Percentiles rank a stretch among this genome's conserved stretches.
Evolutionary conservation across 2,329 filamentous ascomycete species (phyloP).

Genomic region (Colletotrichum destructivum): DNA sequence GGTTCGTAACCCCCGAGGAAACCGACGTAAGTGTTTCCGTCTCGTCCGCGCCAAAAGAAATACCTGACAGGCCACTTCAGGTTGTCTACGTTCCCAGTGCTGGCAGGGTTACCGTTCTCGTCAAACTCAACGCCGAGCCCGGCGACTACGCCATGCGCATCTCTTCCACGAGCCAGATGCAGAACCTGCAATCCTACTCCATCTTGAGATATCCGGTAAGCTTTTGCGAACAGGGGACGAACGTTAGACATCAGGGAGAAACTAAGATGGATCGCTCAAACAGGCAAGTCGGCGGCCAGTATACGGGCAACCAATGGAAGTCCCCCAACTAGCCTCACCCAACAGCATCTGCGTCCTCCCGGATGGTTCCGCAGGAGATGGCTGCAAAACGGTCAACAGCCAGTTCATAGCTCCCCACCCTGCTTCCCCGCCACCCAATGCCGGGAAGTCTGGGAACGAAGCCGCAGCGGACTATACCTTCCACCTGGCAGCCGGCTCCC

Average conservation of each 20-base stretch:
- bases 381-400: conserved; percentile 35
- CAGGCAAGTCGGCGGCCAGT: conserved; percentile 36
- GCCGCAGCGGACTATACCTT: conserved; percentile 32
- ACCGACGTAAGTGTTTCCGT: conserved; percentile 7
- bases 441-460: conserved; percentile 38
- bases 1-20: conserved; percentile 43
- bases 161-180: conserved; percentile 45
- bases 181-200: conserved; percentile 46
- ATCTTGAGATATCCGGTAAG: conserved; percentile 42
- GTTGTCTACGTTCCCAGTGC: conserved; percentile 44
- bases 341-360: conserved; percentile 42
- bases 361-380: conserved; percentile 32
- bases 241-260: background rate
- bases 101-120: conserved; percentile 43
- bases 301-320: conserved; percentile 42
- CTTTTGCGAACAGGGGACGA: background rate
- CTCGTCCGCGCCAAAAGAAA: background rate
- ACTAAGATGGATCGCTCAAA: background rate
- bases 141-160: conserved; percentile 46
- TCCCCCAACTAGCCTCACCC: conserved; percentile 28
- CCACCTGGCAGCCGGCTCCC: conserved; percentile 16
- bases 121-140: conserved; percentile 43
- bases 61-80: background rate
- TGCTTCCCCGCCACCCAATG: conserved; percentile 17
- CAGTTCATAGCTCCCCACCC: conserved; percentile 41